Base-by-base conservation (phyloP, 768 basidiomycete genomes). In the Mrakia blollopis region DNA sequence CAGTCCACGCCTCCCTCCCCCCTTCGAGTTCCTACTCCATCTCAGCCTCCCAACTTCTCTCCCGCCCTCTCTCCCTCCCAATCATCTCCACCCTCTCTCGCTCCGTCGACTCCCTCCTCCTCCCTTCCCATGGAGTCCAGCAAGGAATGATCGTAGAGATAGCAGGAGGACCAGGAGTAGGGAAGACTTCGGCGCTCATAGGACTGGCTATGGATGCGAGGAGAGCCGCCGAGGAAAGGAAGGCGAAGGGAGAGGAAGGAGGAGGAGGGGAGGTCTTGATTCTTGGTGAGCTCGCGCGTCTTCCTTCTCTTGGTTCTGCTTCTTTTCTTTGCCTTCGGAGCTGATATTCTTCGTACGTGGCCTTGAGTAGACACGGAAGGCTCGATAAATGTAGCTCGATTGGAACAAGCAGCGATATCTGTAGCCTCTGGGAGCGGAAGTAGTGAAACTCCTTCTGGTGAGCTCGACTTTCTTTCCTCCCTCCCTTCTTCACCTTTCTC, bases 91-190 rank as follows among this genome's bases (percentile, higher is more conserved):
- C 50, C 54, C 47, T 50, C 21, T 57, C 71, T 8, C 21, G 30
- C 71, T 50, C 71, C 16, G 54, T 72, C 54, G 71, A 72, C 25
- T 32, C 50, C 30, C 71, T 72, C 25, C 71, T 72, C 32, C 50
- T 50, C 18, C 71, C 71, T 13, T 30, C 52, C 4, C 11, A 23
- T 16, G 71, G 71, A 5, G 71, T 72, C 5, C 50, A 72, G 21
- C 71, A 28, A 25, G 50, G 71, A 21, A 37, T 52, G 71, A 54
- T 72, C 52, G 71, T 72, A 14, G 71, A 72, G 71, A n/a, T 72
- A n/a, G 35, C 71, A 39, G 71, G 71, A 13, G 47, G 47, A 10
- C 52, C 71, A 60, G 71, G 71, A 11, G 50, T 28, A 37, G 71
- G 71, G 6, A 72, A 72, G 52, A 72, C 71, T 5, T 57, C 52